These are phyloP conservation scores for Citrus unshiu DNA, from an alignment of 345 rosid genomes.

Conservation along the genomic window DNA sequence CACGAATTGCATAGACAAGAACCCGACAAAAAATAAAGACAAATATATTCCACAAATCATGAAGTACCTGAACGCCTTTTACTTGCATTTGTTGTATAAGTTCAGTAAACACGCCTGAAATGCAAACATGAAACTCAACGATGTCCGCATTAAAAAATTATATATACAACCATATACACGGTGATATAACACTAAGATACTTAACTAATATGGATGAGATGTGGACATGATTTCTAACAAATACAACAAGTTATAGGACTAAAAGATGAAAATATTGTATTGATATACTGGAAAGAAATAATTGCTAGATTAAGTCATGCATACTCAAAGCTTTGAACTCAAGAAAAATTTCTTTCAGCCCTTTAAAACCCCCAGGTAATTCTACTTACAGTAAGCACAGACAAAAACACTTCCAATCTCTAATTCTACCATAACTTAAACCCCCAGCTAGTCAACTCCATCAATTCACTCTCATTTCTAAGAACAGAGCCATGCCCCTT, in stretches of 20 bases:
- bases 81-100: constrained; percentile 98
- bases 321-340: background rate
- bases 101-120: constrained; percentile 96
- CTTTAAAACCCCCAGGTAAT: background rate
- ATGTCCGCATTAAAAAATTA: background rate
- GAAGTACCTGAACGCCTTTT: constrained; percentile 84
- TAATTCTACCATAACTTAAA: background rate
- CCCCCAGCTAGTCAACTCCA: background rate
- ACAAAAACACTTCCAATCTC: background rate
- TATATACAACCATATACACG: background rate
- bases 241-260: background rate
- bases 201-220: background rate
- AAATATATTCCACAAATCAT: background rate
- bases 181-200: background rate
- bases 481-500: background rate
- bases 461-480: background rate
- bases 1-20: background rate
- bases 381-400: background rate
- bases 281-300: background rate
- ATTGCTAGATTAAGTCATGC: background rate
- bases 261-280: background rate
- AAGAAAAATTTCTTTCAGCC: background rate
- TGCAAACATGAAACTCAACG: constrained; percentile 13
- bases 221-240: background rate
- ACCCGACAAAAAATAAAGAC: background rate